Evolutionary conservation across 192 early-diverging fungal species (phyloP), one percentile per base, ranked within the genome.

Genomic region (Allomyces macrogynus): DNA sequence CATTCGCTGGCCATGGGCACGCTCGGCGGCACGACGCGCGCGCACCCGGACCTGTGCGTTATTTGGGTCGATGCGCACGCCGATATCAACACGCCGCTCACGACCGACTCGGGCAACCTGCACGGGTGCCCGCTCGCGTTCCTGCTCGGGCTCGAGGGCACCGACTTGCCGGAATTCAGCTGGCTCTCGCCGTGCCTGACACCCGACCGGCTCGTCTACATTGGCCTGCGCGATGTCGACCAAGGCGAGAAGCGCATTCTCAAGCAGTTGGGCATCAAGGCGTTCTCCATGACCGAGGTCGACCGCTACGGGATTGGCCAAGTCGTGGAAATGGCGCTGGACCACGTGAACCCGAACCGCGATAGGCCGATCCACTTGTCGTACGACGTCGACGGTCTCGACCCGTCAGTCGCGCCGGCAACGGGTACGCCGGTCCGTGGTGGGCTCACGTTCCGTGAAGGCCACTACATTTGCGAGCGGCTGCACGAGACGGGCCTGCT

Each of bases 1-100:
- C 94, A 97, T 70, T 92, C 91, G n/a, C 79, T 97, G 49, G 94
- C 86, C 23, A 82, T 97, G 65, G 94, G 87, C 61, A 95, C 94
- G 26, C 77, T 97, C 1, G 81, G 83, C 43, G 94, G 92, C 40
- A 79, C 81, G 24, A 74, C 89, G 43, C 61, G 79, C 12, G 87
- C 86, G 24, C 80, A 94, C 74, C 81, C 80, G 62, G 84, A 91
- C 65, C 62, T 89, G 61, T 88, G 90, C 65, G 81, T 97, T 67
- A 82, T 97, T 64, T 97, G 92, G 94, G 82, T 97, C 14, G 92
- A 97, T 73, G 91, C 90, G 23, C 92, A 97, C 67, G 89, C 89
- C 60, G 90, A 93, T 70, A 91, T 93, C 77, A 97, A 97, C 81
- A 94, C 94, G 40, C 87, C 90, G 20, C 82, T 80, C 61, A 82